These are phyloP conservation scores for Dendrobium huoshanense DNA, from an alignment of 106 monocot genomes.

Conservation along the genomic window DNA sequence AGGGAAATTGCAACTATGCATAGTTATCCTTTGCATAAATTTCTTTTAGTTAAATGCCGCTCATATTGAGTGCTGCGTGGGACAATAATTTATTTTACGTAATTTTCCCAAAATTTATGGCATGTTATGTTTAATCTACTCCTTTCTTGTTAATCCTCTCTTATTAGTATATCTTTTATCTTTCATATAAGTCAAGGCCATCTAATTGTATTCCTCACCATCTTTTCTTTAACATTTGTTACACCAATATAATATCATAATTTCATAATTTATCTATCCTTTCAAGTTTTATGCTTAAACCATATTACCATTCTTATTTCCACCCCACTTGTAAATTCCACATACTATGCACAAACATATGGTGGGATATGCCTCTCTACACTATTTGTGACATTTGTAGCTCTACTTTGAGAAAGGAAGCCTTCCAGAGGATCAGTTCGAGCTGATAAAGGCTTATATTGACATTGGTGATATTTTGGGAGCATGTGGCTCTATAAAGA, in stretches of 20 bases:
- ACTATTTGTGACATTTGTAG: constrained; percentile 22
- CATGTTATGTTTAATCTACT: not conserved
- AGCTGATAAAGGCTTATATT: constrained; percentile 71
- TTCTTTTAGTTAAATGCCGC: no score
- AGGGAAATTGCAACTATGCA: not conserved
- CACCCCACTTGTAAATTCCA: not conserved
- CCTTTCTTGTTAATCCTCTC: not conserved
- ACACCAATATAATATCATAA: not conserved
- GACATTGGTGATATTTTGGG: constrained; percentile 95
- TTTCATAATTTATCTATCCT: not conserved
- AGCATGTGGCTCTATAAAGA: constrained; percentile 83
- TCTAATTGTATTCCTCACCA: not conserved
- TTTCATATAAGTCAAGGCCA: not conserved
- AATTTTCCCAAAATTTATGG: not conserved
- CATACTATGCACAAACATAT: not conserved
- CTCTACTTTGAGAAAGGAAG: constrained; percentile 79
- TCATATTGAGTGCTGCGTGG: no score
- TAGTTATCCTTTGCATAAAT: no score
- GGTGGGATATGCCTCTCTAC: not conserved
- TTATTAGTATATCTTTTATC: not conserved
- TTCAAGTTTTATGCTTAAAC: not conserved
- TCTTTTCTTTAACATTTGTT: not conserved
- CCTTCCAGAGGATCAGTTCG: constrained; percentile 71
- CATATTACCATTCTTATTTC: not conserved
- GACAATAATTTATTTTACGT: no score